Evolutionary conservation across 1,139 yeast genomes (phyloP).

Genomic region (Yamadazyma spencermartinsiae): DNA sequence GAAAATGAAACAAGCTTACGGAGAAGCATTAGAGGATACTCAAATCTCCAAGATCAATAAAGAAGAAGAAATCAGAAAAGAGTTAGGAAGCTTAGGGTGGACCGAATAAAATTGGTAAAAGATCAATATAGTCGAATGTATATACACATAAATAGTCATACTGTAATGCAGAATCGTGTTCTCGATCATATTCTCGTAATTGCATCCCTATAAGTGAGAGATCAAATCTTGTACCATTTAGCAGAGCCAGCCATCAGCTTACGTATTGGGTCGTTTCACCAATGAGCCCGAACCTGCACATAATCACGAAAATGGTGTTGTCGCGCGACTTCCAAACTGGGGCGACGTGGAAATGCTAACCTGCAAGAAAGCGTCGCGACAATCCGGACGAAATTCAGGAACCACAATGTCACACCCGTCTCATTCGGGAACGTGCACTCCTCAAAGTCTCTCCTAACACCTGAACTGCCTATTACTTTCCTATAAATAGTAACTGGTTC

Average conservation of each 20-base stretch:
- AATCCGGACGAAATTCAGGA: not conserved
- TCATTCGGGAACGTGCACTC: not conserved
- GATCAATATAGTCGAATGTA: too few relatives aligned
- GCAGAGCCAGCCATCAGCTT: not conserved
- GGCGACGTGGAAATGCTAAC: not conserved
- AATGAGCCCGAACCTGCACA: too few relatives aligned
- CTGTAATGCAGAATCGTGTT: not conserved
- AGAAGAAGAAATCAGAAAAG: slow-evolving; percentile 76
- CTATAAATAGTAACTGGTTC: slow-evolving; percentile 4
- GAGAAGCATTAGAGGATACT: slow-evolving; percentile 88
- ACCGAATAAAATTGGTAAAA: slow-evolving; percentile 23
- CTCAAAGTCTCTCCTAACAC: not conserved
- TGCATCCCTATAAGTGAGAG: not conserved
- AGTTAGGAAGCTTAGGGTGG: slow-evolving; percentile 78
- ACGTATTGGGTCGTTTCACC: not conserved
- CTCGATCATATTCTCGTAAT: too few relatives aligned
- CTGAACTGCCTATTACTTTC: slow-evolving; percentile 3
- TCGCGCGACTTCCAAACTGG: not conserved
- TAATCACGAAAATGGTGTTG: not conserved
- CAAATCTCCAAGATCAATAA: slow-evolving; percentile 87
- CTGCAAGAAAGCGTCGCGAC: not conserved
- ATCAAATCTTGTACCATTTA: not conserved
- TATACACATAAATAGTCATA: not conserved
- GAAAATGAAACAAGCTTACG: slow-evolving; percentile 80
- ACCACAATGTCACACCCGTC: not conserved